Evolutionary conservation across 768 basidiomycete genomes (phyloP).

Genomic region (Pholiota microspora): DNA sequence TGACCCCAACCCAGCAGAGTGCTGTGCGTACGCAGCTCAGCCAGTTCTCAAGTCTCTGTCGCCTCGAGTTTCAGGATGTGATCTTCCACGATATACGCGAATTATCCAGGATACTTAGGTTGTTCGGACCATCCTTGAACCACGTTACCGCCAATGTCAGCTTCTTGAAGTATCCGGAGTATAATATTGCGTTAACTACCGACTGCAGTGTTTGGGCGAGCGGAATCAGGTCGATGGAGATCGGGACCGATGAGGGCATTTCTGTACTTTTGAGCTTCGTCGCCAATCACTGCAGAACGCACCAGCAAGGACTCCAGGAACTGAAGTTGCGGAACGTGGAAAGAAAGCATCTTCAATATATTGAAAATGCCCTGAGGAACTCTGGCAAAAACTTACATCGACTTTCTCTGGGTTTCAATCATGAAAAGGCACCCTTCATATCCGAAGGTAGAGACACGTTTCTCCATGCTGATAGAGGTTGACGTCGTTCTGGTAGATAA

Average conservation of each 20-base stretch:
- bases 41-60: constrained; percentile 17
- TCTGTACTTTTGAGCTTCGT: constrained; percentile 22
- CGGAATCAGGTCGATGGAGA: constrained; percentile 20
- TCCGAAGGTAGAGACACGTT: constrained; percentile 9
- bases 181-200: constrained; percentile 18
- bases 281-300: background rate
- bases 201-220: constrained; percentile 9
- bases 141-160: constrained; percentile 24
- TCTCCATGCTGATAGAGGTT: background rate
- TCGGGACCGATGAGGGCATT: constrained; percentile 25
- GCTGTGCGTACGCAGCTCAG: constrained; percentile 17
- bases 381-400: constrained; percentile 17
- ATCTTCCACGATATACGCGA: constrained; percentile 31
- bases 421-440: constrained; percentile 1
- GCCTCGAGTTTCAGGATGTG: constrained; percentile 25
- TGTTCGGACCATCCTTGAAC: constrained; percentile 19
- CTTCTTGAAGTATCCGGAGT: constrained; percentile 27
- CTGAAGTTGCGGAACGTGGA: constrained; percentile 20
- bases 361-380: constrained; percentile 12
- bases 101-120: constrained; percentile 20
- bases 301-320: constrained; percentile 1
- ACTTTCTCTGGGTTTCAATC: constrained; percentile 15
- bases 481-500: constrained; percentile 11
- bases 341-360: constrained; percentile 15
- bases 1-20: constrained; percentile 17